Conservation (phyloP, 768 basidiomycete species). For the Russula compacta region DNA sequence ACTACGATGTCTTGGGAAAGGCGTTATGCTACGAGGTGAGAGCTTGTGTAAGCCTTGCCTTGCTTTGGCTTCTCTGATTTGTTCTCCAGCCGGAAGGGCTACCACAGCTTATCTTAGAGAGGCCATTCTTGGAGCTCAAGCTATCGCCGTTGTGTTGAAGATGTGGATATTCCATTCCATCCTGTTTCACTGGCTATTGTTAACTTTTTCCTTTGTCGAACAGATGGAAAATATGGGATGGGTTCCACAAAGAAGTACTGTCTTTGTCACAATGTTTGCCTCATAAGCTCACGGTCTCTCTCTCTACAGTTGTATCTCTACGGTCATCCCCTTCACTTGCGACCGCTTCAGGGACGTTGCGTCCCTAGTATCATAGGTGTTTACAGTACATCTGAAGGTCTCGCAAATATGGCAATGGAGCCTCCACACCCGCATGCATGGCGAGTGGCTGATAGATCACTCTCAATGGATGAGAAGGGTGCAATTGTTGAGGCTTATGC, state of each 20-base stretch:
- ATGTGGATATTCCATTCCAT: neutral
- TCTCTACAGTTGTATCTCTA: slow-evolving; percentile 42
- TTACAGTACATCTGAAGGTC: slow-evolving; percentile 31
- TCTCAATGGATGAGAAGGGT: slow-evolving; percentile 46
- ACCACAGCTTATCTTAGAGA: slow-evolving; percentile 14
- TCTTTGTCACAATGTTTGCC: neutral
- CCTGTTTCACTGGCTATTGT: neutral
- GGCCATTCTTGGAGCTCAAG: slow-evolving; percentile 9
- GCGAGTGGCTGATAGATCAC: slow-evolving; percentile 47
- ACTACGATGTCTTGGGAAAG: slow-evolving; percentile 12
- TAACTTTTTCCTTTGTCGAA: neutral
- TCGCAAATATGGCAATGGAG: slow-evolving; percentile 40
- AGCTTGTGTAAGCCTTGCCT: neutral
- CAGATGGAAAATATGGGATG: slow-evolving; percentile 18
- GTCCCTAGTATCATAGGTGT: slow-evolving; percentile 47
- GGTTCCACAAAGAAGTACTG: slow-evolving; percentile 15
- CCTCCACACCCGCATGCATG: slow-evolving; percentile 50
- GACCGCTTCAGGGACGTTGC: slow-evolving; percentile 42
- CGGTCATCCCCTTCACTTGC: slow-evolving; percentile 37
- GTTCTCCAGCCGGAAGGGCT: slow-evolving; percentile 10
- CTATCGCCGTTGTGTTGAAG: slow-evolving; percentile 3
- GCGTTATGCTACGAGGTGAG: slow-evolving; percentile 14
- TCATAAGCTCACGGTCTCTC: slow-evolving; percentile 1
- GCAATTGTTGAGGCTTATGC: slow-evolving; percentile 42
- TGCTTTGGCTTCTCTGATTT: neutral